Percentiles rank a stretch among this genome's conserved stretches.
phyloP scores from a whole-genome alignment of 257 asterid species.

The Fraxinus quadrangulata region DNA sequence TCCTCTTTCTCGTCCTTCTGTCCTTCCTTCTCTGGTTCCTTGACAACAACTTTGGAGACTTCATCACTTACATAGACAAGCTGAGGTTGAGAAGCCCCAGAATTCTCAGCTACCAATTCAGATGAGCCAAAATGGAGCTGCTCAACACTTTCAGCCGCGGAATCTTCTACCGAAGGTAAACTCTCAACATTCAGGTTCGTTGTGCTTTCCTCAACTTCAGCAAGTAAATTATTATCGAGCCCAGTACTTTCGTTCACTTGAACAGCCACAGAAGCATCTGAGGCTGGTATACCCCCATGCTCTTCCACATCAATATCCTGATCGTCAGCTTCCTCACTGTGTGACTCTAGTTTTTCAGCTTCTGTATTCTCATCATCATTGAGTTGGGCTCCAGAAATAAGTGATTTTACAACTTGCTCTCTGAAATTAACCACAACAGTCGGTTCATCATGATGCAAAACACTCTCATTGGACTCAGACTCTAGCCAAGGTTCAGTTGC shows the following conservation, averaged over 20 bases:
- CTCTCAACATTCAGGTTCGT: slow-evolving; percentile 27
- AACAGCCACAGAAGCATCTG: slow-evolving; percentile 19
- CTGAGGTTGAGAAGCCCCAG: slow-evolving; percentile 35
- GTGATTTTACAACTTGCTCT: slow-evolving; percentile 28
- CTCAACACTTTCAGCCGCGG: slow-evolving; percentile 27
- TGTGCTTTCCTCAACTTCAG: slow-evolving; percentile 32
- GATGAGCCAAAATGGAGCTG: slow-evolving; percentile 31
- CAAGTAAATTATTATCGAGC: slow-evolving; percentile 25
- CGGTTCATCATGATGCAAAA: slow-evolving; percentile 27
- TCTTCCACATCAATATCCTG: slow-evolving; percentile 39
- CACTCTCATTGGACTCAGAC: slow-evolving; percentile 31
- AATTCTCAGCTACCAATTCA: slow-evolving; percentile 31
- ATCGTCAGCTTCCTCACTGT: slow-evolving; percentile 21
- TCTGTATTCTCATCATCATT: slow-evolving; percentile 31
- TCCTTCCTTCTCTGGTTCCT: slow-evolving; percentile 39
- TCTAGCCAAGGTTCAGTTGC: slow-evolving; percentile 28
- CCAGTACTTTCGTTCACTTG: slow-evolving; percentile 27
- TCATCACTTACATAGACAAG: slow-evolving; percentile 27
- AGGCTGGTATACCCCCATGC: slow-evolving; percentile 29
- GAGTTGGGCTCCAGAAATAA: slow-evolving; percentile 26
- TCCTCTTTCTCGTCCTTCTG: slow-evolving; percentile 35
- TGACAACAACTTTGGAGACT: slow-evolving; percentile 27
- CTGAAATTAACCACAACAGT: slow-evolving; percentile 23
- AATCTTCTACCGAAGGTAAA: slow-evolving; percentile 5
- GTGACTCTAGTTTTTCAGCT: slow-evolving; percentile 33